Percentiles rank a stretch among this genome's conserved stretches.
Evolutionary conservation across 257 asterid genomes (phyloP).

Genomic region (Solanum pinnatisectum): DNA sequence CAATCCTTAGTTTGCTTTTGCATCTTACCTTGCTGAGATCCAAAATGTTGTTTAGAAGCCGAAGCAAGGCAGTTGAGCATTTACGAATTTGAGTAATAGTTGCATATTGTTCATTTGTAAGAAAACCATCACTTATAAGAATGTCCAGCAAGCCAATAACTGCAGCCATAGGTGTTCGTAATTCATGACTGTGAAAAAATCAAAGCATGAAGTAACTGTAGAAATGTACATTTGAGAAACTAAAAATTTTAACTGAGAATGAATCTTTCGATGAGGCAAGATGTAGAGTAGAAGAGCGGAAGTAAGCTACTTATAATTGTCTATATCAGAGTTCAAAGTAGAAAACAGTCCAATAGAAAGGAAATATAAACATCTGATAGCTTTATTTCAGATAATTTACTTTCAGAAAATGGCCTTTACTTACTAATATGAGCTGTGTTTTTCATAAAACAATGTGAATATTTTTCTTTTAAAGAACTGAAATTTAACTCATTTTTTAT

Average conservation of each 20-base stretch:
- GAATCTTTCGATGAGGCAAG: background rate
- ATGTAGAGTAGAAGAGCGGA: background rate
- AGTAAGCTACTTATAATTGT: background rate
- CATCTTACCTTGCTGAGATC: constrained; percentile 83
- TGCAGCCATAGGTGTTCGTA: constrained; percentile 98
- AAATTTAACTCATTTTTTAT: background rate
- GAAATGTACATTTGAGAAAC: background rate
- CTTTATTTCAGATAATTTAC: background rate
- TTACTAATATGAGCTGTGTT: background rate
- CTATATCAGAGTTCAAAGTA: background rate
- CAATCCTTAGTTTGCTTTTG: background rate
- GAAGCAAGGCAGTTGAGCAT: constrained; percentile 79
- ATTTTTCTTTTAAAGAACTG: background rate
- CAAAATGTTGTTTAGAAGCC: constrained; percentile 86
- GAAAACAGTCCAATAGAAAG: background rate
- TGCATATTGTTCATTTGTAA: constrained; percentile 66
- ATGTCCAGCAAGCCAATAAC: constrained; percentile 91
- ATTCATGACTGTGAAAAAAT: constrained; percentile 60
- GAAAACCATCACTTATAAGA: constrained; percentile 69
- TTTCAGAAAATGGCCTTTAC: background rate
- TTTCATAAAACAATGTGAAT: background rate
- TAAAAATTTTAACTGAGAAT: background rate
- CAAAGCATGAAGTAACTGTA: background rate
- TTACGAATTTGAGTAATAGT: constrained; percentile 85
- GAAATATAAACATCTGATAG: background rate